These are phyloP conservation scores for Xylariomycetidae sp. DNA, from an alignment of 2,329 filamentous ascomycete genomes.

Conservation along the genomic window DNA sequence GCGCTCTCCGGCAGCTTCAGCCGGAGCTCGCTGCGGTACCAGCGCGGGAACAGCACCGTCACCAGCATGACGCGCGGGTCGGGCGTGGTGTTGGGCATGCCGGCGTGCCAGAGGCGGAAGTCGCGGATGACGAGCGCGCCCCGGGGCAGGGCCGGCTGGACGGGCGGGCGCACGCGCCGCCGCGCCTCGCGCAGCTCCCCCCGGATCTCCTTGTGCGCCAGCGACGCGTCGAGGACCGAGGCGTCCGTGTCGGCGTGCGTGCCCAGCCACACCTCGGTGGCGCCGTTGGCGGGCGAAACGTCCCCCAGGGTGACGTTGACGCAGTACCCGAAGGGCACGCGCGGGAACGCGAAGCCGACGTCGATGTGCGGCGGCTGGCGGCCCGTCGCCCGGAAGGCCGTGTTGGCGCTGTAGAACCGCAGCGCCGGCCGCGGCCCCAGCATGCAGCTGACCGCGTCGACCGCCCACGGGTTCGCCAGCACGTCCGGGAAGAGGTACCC, in stretches of 20 bases:
- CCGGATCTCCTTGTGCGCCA: slow-evolving; percentile 20
- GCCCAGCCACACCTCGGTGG: slow-evolving; percentile 45
- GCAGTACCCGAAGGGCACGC: slow-evolving; percentile 40
- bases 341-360: slow-evolving; percentile 39
- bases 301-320: slow-evolving; percentile 41
- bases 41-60: slow-evolving; percentile 31
- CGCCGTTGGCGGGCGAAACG: slow-evolving; percentile 37
- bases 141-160: slow-evolving; percentile 35
- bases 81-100: slow-evolving; percentile 38
- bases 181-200: slow-evolving; percentile 26
- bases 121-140: slow-evolving; percentile 40
- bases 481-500: slow-evolving; percentile 12
- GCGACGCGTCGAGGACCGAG: slow-evolving; percentile 18
- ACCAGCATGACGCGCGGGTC: slow-evolving; percentile 38
- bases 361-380: slow-evolving; percentile 37
- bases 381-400: slow-evolving; percentile 29
- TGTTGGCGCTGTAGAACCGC: slow-evolving; percentile 34
- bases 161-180: slow-evolving; percentile 25
- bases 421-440: slow-evolving; percentile 30
- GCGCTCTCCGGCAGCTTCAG: slow-evolving; percentile 26
- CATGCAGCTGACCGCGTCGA: slow-evolving; percentile 28
- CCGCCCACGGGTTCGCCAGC: slow-evolving; percentile 27
- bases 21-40: slow-evolving; percentile 29
- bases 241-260: slow-evolving; percentile 35
- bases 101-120: slow-evolving; percentile 43